These are phyloP conservation scores for Ceratobasidium sp. DNA, from an alignment of 1,284 basidiomycete genomes.

Conservation along the genomic window DNA sequence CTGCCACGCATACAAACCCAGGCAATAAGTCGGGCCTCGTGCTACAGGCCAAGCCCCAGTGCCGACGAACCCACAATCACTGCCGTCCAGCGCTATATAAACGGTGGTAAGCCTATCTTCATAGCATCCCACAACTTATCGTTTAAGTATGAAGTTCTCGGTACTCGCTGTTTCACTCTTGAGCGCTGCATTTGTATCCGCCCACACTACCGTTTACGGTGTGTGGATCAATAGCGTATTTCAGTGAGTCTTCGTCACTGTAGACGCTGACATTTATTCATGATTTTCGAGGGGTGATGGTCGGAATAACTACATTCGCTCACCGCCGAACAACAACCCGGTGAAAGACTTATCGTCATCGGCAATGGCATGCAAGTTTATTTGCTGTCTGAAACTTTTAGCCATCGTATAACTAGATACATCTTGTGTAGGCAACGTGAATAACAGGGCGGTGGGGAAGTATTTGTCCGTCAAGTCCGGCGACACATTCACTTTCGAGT, in stretches of 20 bases:
- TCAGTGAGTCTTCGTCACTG: slow-evolving; percentile 11
- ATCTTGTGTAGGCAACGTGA: slow-evolving; percentile 26
- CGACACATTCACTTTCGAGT: slow-evolving; percentile 42
- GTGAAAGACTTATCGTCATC: slow-evolving; percentile 43
- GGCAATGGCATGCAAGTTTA: slow-evolving; percentile 39
- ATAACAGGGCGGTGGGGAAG: slow-evolving; percentile 21
- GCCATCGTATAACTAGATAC: neutral
- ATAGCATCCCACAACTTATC: neutral
- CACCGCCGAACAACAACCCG: slow-evolving; percentile 41
- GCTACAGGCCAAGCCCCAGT: slow-evolving; percentile 7
- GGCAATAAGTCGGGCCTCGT: slow-evolving; percentile 15
- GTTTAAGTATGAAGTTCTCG: slow-evolving; percentile 14
- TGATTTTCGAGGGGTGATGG: slow-evolving; percentile 33
- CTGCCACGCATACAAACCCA: neutral
- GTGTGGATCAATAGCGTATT: slow-evolving; percentile 44
- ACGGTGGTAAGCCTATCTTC: neutral
- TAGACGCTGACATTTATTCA: neutral
- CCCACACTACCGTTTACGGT: slow-evolving; percentile 38
- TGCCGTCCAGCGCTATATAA: neutral
- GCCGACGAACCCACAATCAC: neutral
- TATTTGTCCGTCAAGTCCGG: slow-evolving; percentile 28
- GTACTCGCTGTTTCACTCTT: slow-evolving; percentile 29
- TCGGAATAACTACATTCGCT: slow-evolving; percentile 43
- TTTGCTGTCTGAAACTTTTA: neutral
- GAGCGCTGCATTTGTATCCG: slow-evolving; percentile 32